phyloP scores from a whole-genome alignment of 805 yeast species.

The Kuraishia hungarica region DNA sequence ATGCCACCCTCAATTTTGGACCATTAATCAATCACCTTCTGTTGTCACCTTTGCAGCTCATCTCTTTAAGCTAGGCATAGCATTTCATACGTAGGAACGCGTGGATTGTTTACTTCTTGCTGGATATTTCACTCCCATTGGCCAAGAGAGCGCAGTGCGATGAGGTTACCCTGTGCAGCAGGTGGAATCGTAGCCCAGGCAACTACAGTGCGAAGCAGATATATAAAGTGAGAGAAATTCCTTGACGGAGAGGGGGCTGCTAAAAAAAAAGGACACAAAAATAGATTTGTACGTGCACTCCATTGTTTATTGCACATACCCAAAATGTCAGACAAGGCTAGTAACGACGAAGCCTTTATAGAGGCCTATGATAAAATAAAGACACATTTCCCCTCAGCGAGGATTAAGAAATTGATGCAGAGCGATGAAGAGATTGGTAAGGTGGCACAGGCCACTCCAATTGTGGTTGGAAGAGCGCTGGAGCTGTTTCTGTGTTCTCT shows the following conservation, averaged over 20 bases:
- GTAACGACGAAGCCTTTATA: constrained; percentile 11
- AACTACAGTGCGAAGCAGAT: neutral
- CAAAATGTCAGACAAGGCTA: constrained; percentile 1
- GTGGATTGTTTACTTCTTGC: neutral
- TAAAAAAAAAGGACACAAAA: neutral
- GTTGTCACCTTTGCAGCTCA: no score
- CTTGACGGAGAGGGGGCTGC: neutral
- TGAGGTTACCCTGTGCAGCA: neutral
- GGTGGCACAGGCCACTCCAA: constrained; percentile 97
- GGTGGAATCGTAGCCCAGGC: neutral
- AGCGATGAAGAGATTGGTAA: constrained; percentile 97
- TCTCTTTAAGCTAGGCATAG: neutral
- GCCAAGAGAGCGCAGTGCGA: neutral
- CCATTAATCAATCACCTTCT: no score
- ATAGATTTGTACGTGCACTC: neutral
- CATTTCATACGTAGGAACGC: neutral
- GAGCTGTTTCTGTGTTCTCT: constrained; percentile 87
- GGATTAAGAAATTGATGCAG: constrained; percentile 95
- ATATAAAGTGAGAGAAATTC: neutral
- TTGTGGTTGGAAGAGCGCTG: constrained; percentile 92
- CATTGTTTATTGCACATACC: neutral
- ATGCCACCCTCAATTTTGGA: no score
- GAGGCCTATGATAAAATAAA: constrained; percentile 42
- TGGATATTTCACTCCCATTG: neutral
- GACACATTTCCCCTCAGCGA: constrained; percentile 85